Conservation (phyloP, 148 eudicot genomes). For the Rhododendron vialii region DNA sequence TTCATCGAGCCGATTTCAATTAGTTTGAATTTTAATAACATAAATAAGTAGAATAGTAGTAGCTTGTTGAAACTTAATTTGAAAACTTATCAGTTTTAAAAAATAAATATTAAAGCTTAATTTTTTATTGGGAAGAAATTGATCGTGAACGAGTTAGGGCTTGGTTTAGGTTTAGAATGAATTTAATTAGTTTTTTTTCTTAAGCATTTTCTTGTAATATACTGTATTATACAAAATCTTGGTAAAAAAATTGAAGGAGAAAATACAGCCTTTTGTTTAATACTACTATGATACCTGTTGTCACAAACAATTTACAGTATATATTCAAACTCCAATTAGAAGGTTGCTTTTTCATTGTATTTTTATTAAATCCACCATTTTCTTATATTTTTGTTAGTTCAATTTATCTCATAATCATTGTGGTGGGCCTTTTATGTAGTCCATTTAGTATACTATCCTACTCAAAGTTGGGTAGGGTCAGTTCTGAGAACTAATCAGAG, state of each 20-base stretch:
- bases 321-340: neutral
- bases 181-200: too few relatives aligned
- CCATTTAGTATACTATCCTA: neutral
- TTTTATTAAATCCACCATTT: neutral
- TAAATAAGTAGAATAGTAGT: too few relatives aligned
- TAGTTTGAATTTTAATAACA: neutral
- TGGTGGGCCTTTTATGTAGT: constrained; percentile 5
- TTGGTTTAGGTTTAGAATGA: too few relatives aligned
- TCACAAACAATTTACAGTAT: neutral
- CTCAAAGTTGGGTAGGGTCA: constrained; percentile 18
- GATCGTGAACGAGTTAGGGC: too few relatives aligned
- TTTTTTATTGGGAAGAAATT: too few relatives aligned
- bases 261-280: neutral
- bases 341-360: neutral
- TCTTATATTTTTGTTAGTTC: neutral
- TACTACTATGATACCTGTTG: too few relatives aligned
- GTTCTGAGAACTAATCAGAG: constrained; percentile 9
- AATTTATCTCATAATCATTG: neutral
- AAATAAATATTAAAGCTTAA: too few relatives aligned
- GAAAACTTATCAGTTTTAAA: too few relatives aligned
- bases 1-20: neutral
- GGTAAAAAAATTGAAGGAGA: too few relatives aligned
- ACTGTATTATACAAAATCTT: too few relatives aligned
- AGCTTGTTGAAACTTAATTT: too few relatives aligned
- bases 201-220: too few relatives aligned